Conservation (phyloP, 2,329 filamentous ascomycete species). For the Fusarium nurragi region DNA sequence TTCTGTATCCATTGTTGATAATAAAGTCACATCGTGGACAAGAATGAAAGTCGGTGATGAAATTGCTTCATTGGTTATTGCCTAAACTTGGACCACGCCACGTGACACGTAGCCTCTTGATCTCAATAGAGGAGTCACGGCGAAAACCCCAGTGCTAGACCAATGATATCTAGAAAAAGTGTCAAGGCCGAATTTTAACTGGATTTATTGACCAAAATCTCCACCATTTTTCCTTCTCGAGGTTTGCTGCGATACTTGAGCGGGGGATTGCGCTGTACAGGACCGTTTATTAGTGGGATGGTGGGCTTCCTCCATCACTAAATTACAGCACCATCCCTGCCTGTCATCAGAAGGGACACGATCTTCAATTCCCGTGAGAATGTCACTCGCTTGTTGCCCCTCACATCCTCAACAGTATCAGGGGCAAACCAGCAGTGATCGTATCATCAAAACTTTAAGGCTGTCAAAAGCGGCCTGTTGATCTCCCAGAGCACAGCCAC, state of each 20-base stretch:
- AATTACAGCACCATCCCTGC: neutral
- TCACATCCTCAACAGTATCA: neutral
- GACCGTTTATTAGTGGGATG: neutral
- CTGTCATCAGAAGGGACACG: neutral
- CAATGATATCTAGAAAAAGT: too few species aligned
- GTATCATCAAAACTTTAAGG: neutral
- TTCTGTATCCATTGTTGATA: neutral
- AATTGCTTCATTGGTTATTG: neutral
- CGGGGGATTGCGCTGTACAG: neutral
- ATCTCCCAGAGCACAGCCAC: neutral
- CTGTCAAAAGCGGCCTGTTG: too few species aligned
- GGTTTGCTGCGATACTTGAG: too few species aligned
- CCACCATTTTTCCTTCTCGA: too few species aligned
- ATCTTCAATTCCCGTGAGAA: neutral
- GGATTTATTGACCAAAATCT: too few species aligned
- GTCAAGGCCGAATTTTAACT: too few species aligned
- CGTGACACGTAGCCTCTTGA: neutral
- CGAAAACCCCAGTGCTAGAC: too few species aligned
- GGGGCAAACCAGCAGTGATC: neutral
- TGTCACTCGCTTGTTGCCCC: neutral
- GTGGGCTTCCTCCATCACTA: neutral
- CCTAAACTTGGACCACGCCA: neutral
- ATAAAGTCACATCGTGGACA: neutral
- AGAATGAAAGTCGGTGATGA: neutral
- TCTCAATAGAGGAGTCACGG: too few species aligned